Evolutionary conservation across 148 eudicot genomes (phyloP).

Genomic region (Rhododendron kiyosumense): DNA sequence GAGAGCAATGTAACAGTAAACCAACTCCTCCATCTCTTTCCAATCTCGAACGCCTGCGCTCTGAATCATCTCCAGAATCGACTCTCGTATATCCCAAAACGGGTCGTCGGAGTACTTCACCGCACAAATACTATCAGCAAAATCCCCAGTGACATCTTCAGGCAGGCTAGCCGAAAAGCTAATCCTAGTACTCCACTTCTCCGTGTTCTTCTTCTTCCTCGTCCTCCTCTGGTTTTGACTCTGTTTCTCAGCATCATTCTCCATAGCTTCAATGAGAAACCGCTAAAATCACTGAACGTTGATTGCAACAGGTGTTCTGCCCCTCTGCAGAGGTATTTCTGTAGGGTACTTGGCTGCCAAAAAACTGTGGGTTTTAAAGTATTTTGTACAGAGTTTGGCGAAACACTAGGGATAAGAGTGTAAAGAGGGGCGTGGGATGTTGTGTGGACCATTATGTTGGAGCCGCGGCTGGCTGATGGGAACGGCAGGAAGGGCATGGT

Average conservation of each 20-base stretch:
- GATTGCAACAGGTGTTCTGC: not conserved
- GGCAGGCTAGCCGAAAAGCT: slow-evolving; percentile 69
- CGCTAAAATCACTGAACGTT: not conserved
- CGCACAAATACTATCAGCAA: slow-evolving; percentile 48
- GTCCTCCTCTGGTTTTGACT: slow-evolving; percentile 1
- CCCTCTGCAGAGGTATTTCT: not conserved
- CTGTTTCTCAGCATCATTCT: not conserved
- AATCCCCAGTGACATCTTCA: slow-evolving; percentile 35
- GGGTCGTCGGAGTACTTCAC: slow-evolving; percentile 54
- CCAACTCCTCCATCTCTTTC: slow-evolving; percentile 66
- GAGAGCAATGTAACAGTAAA: slow-evolving; percentile 64
- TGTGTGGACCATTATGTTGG: slow-evolving; percentile 6
- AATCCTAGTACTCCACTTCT: slow-evolving; percentile 14
- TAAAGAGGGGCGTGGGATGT: not conserved
- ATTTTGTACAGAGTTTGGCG: not conserved
- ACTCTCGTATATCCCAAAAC: slow-evolving; percentile 38
- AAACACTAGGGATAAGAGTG: not conserved
- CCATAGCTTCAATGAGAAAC: slow-evolving; percentile 1
- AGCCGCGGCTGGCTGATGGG: not conserved
- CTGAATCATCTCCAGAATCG: slow-evolving; percentile 52
- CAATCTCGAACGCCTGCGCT: slow-evolving; percentile 42
- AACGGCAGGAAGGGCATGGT: not conserved
- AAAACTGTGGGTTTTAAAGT: not conserved
- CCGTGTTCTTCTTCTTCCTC: slow-evolving; percentile 1
- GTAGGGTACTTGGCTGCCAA: not conserved